These are phyloP conservation scores for Trypanosoma rangeli DNA, from an alignment of 208 protist species.

Conservation along the genomic window DNA sequence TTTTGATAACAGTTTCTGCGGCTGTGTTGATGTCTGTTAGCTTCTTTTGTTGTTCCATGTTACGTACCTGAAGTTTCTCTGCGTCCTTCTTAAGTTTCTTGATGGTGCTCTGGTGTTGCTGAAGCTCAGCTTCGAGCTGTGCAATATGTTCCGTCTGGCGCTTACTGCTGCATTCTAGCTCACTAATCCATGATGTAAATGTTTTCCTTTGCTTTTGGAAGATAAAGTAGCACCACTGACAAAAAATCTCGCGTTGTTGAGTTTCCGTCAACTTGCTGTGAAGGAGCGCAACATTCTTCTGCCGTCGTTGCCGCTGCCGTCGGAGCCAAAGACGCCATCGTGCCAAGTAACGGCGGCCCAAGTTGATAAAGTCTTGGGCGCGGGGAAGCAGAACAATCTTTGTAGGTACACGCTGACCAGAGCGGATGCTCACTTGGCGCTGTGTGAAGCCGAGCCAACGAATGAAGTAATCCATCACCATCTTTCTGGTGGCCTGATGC, in stretches of 20 bases:
- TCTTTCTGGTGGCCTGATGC: conserved; percentile 39
- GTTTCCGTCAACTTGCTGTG: conserved; percentile 41
- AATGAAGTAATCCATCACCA: conserved; percentile 52
- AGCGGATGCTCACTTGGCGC: conserved; percentile 8
- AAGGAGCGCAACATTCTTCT: conserved; percentile 46
- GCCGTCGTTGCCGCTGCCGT: conserved; percentile 43
- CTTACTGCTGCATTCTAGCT: background rate
- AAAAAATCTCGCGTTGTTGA: conserved; percentile 23
- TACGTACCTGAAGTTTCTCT: conserved; percentile 7
- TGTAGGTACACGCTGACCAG: conserved; percentile 23
- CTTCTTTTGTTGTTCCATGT: background rate
- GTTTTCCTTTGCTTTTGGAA: background rate
- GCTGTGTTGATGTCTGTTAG: background rate
- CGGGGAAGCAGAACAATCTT: conserved; percentile 57
- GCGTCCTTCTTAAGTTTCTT: conserved; percentile 11
- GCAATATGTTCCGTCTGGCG: background rate
- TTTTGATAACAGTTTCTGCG: conserved; percentile 4
- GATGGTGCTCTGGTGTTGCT: conserved; percentile 21
- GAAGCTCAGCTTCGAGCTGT: conserved; percentile 11
- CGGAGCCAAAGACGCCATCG: conserved; percentile 58
- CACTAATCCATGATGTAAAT: background rate
- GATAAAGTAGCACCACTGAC: conserved; percentile 12
- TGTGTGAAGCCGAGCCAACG: conserved; percentile 63
- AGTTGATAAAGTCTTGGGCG: conserved; percentile 51
- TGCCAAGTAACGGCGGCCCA: conserved; percentile 59